Evolutionary conservation across 176 grass and related monocot genomes (phyloP), one percentile per base, ranked within the genome.

Genomic region (Rhynchospora breviuscula): DNA sequence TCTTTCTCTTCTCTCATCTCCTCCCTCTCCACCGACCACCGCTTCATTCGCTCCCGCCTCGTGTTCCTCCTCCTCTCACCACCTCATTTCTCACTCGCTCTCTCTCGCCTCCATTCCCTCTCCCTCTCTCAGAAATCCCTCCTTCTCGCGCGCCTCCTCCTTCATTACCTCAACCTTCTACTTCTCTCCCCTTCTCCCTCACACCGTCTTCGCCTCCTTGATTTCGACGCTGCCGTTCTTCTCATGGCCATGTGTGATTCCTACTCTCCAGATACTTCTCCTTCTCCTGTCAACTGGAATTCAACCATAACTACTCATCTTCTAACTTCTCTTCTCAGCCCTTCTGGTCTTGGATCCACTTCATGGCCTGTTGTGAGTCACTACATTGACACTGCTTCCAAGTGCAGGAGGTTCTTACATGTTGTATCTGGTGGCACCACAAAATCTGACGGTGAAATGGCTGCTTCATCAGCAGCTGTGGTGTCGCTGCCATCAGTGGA

Each of bases 191-290:
- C 90, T 18, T 73, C 63, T 60, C 45, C 82, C 29, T 46, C 80
- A 23, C 80, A 65, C 82, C 80, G 80, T 57, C 87, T 86, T 19
- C 90, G 86, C 43, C 85, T 25, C 19, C 83, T 94, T 64, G 92
- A 98, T 67, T 84, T 91, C 67, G 92, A 98, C 67, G 90, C 92
- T 0, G 88, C 92, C 3, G 86, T 98, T 48, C 94, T 94, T 6
- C 92, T 97, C 85, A 80, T 94, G 53, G 90, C 94, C 84, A 94
- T 94, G 92, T 97, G 92, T 87, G 85, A 97, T 73, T 88, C 89
- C 17, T 93, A 94, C 87, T 13, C 54, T 45, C 84, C 88, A 1
- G 73, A 79, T 60, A 46, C 82, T 4, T 47, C 71, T 18, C 14
- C 84, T 12, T 59, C 79, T 14, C 84, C 87, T 15, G 74, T 91